Conservation (phyloP, 2,329 filamentous ascomycete genomes). For the Penicillium sclerotiorum region DNA sequence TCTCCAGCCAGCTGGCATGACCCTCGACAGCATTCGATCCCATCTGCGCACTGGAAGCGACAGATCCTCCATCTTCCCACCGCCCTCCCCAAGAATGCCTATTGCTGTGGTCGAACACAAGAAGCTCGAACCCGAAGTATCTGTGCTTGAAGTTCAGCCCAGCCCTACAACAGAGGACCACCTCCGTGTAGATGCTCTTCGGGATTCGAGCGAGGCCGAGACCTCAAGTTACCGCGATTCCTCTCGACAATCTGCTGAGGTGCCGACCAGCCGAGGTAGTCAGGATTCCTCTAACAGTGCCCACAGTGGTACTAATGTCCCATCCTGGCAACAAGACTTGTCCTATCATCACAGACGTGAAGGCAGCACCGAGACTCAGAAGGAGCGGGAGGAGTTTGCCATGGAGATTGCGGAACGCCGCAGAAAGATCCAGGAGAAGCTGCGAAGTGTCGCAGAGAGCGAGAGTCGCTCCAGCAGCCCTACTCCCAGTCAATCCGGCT, state of each 20-base stretch:
- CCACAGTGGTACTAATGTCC: constrained; percentile 14
- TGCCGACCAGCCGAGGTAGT: constrained; percentile 15
- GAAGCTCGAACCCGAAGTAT: background rate
- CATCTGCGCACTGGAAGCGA: constrained; percentile 83
- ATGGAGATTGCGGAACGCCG: constrained; percentile 52
- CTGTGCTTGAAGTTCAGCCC: constrained; percentile 1
- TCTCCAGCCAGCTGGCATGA: constrained; percentile 58
- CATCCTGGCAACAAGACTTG: constrained; percentile 54
- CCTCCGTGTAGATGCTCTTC: background rate
- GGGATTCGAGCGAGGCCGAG: background rate
- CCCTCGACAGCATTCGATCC: constrained; percentile 71
- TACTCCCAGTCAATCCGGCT: constrained; percentile 37
- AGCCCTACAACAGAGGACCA: background rate
- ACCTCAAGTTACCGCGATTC: background rate
- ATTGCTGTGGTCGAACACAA: background rate
- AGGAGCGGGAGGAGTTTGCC: constrained; percentile 52
- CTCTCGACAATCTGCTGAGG: constrained; percentile 15
- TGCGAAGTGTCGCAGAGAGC: constrained; percentile 46
- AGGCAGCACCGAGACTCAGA: constrained; percentile 52
- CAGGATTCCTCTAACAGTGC: constrained; percentile 15
- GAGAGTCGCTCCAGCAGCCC: constrained; percentile 50
- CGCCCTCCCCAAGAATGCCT: constrained; percentile 36
- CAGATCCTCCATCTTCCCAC: constrained; percentile 75
- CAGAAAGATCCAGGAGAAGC: constrained; percentile 51
- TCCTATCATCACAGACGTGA: constrained; percentile 44